Evolutionary conservation across 179 eudicot species (phyloP).

Genomic region (Heliamphora pulchella): DNA sequence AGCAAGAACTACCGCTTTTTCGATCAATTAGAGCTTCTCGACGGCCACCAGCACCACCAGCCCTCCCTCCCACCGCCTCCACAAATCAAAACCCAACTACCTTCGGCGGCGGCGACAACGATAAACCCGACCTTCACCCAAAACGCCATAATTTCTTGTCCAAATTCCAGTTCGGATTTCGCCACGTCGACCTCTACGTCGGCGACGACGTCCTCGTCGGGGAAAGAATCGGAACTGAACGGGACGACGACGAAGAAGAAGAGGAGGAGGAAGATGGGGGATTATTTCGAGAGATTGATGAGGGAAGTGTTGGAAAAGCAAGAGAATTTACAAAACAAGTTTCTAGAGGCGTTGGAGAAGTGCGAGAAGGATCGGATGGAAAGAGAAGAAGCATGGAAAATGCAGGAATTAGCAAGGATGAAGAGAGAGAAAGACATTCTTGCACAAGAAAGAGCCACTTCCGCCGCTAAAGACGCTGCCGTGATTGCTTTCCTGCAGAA

Average conservation of each 20-base stretch:
- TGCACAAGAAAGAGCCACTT: slow-evolving; percentile 37
- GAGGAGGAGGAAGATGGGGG: slow-evolving; percentile 30
- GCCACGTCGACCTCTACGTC: slow-evolving; percentile 36
- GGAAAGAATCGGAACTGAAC: slow-evolving; percentile 22
- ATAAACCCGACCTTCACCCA: too few relatives aligned
- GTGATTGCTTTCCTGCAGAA: slow-evolving; percentile 35
- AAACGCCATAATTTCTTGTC: too few relatives aligned
- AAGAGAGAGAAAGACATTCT: slow-evolving; percentile 29
- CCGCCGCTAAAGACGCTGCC: slow-evolving; percentile 38
- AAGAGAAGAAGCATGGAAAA: slow-evolving; percentile 42
- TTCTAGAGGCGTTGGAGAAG: slow-evolving; percentile 37
- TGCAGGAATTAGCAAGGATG: slow-evolving; percentile 27
- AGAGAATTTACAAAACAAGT: slow-evolving; percentile 36
- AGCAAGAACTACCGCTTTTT: slow-evolving; percentile 40
- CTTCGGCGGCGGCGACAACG: slow-evolving; percentile 13
- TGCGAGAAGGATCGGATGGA: slow-evolving; percentile 34
- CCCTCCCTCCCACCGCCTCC: slow-evolving; percentile 30
- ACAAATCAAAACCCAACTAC: slow-evolving; percentile 11
- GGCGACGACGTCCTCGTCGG: slow-evolving; percentile 32
- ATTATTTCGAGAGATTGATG: slow-evolving; percentile 33
- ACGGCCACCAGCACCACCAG: too few relatives aligned
- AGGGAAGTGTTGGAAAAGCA: slow-evolving; percentile 36
- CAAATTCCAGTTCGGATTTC: slow-evolving; percentile 22
- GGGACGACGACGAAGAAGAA: too few relatives aligned
- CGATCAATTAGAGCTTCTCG: slow-evolving; percentile 34